A percentile compares a stretch with the other conserved stretches of the same genome.
phyloP scores from a whole-genome alignment of 345 rosid species.

The Boechera divaricarpa region DNA sequence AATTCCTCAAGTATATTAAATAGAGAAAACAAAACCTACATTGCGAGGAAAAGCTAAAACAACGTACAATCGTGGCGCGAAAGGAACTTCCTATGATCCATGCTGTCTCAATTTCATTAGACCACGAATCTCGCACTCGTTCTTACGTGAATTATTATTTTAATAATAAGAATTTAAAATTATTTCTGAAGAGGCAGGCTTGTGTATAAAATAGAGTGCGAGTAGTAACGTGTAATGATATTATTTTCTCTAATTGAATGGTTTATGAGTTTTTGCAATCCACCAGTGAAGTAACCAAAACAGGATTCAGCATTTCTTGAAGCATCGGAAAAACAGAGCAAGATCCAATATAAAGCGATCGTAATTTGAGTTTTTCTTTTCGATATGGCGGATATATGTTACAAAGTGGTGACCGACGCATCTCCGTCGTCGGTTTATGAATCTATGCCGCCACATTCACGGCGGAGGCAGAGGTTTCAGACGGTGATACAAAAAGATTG shows the following conservation, averaged over 20 bases:
- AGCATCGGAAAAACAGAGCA: neutral
- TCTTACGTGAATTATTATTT: constrained; percentile 45
- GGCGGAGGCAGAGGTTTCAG: constrained; percentile 56
- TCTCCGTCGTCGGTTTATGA: constrained; percentile 43
- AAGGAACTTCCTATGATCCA: constrained; percentile 32
- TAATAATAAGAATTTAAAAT: neutral
- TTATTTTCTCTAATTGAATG: constrained; percentile 9
- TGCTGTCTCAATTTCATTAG: constrained; percentile 45
- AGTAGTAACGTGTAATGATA: constrained; percentile 26
- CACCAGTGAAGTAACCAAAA: constrained; percentile 3
- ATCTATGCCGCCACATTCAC: constrained; percentile 44
- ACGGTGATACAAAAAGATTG: constrained; percentile 30
- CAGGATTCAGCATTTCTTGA: neutral
- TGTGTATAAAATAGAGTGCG: constrained; percentile 14
- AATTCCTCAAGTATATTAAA: constrained; percentile 16
- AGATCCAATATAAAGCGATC: neutral
- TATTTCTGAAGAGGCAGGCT: constrained; percentile 17
- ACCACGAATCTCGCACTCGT: constrained; percentile 44
- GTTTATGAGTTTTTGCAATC: neutral
- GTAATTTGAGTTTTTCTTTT: no score
- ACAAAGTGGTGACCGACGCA: constrained; percentile 53
- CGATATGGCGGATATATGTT: constrained; percentile 62
- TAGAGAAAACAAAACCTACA: constrained; percentile 9
- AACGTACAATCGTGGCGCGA: constrained; percentile 55
- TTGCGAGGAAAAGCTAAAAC: neutral